Base-by-base conservation (phyloP, 129 eudicot genomes). In the Calendula officinalis region DNA sequence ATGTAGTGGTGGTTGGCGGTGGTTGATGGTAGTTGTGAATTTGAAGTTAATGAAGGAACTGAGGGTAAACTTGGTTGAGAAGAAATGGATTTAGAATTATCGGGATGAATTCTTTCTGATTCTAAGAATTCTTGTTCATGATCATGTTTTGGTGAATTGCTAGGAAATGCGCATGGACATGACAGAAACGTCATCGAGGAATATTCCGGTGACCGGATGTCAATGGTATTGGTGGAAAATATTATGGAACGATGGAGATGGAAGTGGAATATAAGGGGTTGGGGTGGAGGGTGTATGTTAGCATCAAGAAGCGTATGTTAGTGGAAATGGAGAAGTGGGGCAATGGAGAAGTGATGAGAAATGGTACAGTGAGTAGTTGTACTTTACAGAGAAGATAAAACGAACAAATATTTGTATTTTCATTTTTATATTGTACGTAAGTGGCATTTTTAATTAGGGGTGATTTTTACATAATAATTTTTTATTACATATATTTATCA, bases 31-130 rank as follows among this genome's bases (percentile, higher is more conserved):
- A 67, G 85, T 27, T 77, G 86, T 16, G 76, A 48, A 47, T 57
- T 10, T 62, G 79, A 58, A 10, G 95, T 74, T 53, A 87, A 80
- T 0, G 98, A 91, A 41, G 85, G 79, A 22, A 91, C 71, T 2
- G 92, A 87, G 3, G 89, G 94, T 11, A 91, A 62, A 60, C 96
- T 91, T 59, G 60, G 74, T 60, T 66, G 96, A 0, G 94, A 82
- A 40, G 81, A 68, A 22, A 90, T 61, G 2, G 82, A 75, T 4
- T 67, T 44, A 9, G 72, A 60, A 45, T n/a, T n/a, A n/a, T 76
- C 64, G 16, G 66, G 45, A 2, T 51, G 41, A 30, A 50, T 46
- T 11, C 45, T 51, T 59, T 57, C 66, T 16, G 56, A 22, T 17
- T 69, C 48, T 60, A 71, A 55, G 15, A 13, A 4, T 1, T 73